Evolutionary conservation across 2,329 filamentous ascomycete species (phyloP), one percentile per base, ranked within the genome.

Genomic region (Macroventuria anomochaeta): DNA sequence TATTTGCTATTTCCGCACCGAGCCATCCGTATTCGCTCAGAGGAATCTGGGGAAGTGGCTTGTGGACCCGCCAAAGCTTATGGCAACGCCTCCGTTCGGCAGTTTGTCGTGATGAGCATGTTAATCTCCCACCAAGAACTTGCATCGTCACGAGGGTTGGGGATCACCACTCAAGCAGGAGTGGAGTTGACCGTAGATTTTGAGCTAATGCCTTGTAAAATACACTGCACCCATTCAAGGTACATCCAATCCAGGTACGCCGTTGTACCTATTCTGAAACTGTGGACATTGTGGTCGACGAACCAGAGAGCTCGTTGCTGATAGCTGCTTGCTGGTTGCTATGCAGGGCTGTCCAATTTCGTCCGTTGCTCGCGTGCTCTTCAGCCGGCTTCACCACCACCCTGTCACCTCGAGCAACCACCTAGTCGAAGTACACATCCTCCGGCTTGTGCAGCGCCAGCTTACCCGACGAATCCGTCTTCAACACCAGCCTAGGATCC

Each of bases 401-500:
- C 23, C 5, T 25, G 5, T 25, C 23, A 12, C 15, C n/a, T 12
- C n/a, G n/a, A n/a, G n/a, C n/a, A n/a, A n/a, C n/a, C n/a, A n/a
- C 20, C 41, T 66, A 76, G 39, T 76, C 76, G 55, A 77, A 79
- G 54, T 74, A 77, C 44, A 76, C 74, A 26, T 70, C 73, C 17
- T 78, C 75, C 3, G 76, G 73, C 65, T 78, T 78, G 46, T 79
- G 76, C 42, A 79, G 75, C 26, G 69, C 74, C 23, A 75, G 69
- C 65, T 78, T 78, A 10, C 75, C 76, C 31, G 70, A 73, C 41
- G 63, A 67, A 8, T 63, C 70, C 40, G 68, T 75, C 62, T 71
- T 76, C 53, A 79, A 55, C 15, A 79, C 75, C 37, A 79, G 64
- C 57, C 71, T 71, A 4, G 77, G 76, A 60, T 79, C 77, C 34